Evolutionary conservation across 768 basidiomycete genomes (phyloP).

Genomic region (Panaeolus cyanescens): DNA sequence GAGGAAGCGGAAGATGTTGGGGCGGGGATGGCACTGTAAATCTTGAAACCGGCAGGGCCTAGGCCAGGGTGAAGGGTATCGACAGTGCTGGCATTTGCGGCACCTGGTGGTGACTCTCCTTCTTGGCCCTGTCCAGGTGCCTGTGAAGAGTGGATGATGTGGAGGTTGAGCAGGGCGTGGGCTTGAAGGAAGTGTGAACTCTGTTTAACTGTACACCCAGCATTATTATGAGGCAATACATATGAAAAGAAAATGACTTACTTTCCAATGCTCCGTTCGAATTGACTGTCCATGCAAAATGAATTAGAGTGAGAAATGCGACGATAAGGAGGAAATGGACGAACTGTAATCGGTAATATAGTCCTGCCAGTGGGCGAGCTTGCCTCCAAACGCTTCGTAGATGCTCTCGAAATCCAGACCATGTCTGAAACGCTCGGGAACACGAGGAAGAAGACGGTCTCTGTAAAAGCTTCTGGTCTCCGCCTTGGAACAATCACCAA

Average conservation of each 20-base stretch:
- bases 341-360: slow-evolving; percentile 74
- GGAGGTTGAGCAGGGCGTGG: slow-evolving; percentile 79
- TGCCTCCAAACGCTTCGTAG: slow-evolving; percentile 83
- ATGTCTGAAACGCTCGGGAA: slow-evolving; percentile 61
- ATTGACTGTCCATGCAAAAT: slow-evolving; percentile 52
- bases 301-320: neutral
- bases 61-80: slow-evolving; percentile 61
- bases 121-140: slow-evolving; percentile 24
- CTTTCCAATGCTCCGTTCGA: slow-evolving; percentile 71
- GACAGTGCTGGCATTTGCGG: slow-evolving; percentile 37
- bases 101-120: slow-evolving; percentile 23
- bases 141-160: slow-evolving; percentile 85
- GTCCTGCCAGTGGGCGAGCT: slow-evolving; percentile 82
- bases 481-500: slow-evolving; percentile 76
- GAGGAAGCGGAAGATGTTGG: slow-evolving; percentile 16
- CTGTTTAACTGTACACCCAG: slow-evolving; percentile 58
- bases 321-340: slow-evolving; percentile 17
- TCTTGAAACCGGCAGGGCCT: slow-evolving; percentile 64
- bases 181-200: slow-evolving; percentile 87
- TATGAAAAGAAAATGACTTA: slow-evolving; percentile 33
- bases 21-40: slow-evolving; percentile 47
- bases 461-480: slow-evolving; percentile 71
- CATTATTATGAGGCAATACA: neutral
- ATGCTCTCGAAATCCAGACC: slow-evolving; percentile 70
- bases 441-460: slow-evolving; percentile 62